Conservation (phyloP, 768 basidiomycete species). For the Phlebiopsis flavidoalba region DNA sequence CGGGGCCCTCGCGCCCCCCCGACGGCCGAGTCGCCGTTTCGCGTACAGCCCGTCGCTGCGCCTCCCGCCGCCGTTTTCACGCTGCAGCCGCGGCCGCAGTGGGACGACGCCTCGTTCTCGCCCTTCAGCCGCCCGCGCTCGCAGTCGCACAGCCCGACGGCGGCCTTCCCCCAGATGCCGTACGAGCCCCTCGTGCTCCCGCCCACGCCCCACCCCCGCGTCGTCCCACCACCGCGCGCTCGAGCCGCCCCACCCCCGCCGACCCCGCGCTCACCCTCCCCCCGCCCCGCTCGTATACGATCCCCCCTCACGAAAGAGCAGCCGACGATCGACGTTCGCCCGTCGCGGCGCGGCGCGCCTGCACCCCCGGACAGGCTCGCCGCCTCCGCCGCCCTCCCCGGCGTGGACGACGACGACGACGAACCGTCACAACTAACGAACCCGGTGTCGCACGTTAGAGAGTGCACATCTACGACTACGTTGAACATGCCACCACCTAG, state of each 20-base stretch:
- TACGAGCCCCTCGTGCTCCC: slow-evolving; percentile 7
- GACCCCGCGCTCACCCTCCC: background rate
- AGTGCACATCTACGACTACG: no score
- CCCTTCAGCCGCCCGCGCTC: slow-evolving; percentile 17
- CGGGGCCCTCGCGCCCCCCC: slow-evolving; percentile 17
- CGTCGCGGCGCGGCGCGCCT: no score
- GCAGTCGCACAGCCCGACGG: slow-evolving; percentile 9
- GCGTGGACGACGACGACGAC: slow-evolving; percentile 7
- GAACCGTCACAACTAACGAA: slow-evolving; percentile 3
- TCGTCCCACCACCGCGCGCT: background rate
- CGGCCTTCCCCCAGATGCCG: slow-evolving; percentile 2
- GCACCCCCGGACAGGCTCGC: background rate
- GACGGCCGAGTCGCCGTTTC: slow-evolving; percentile 4
- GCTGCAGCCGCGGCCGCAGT: slow-evolving; percentile 62
- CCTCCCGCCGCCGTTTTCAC: slow-evolving; percentile 56
- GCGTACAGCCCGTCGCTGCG: slow-evolving; percentile 9
- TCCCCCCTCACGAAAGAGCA: background rate
- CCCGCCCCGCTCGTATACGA: background rate
- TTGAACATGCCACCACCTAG: no score
- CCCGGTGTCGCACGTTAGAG: slow-evolving; percentile 10
- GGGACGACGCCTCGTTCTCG: slow-evolving; percentile 44
- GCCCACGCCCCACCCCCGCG: background rate
- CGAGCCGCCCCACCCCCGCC: background rate
- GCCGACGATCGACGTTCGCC: no score
- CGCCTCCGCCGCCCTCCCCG: background rate